Evolutionary conservation across 164 flowering plant species (phyloP).

Genomic region (Tetrastigma voinierianum): DNA sequence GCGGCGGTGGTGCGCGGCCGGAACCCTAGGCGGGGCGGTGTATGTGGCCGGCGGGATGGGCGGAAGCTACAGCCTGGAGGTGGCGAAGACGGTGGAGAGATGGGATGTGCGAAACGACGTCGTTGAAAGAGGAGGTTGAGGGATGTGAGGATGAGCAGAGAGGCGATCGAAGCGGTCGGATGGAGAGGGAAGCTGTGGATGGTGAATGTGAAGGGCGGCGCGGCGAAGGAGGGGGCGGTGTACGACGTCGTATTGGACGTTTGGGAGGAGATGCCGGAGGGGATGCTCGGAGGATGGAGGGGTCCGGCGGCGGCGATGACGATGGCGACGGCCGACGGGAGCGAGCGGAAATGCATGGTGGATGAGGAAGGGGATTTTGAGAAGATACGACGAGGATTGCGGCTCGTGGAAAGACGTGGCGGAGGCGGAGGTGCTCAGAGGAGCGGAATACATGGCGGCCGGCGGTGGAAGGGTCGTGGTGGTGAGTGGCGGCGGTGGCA

Average conservation of each 20-base stretch:
- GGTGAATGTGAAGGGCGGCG: too few relatives aligned
- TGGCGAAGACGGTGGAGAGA: slow-evolving; percentile 59
- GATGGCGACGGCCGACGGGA: slow-evolving; percentile 76
- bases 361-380: slow-evolving; percentile 56
- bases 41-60: slow-evolving; percentile 77
- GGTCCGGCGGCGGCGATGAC: slow-evolving; percentile 73
- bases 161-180: slow-evolving; percentile 67
- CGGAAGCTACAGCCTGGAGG: slow-evolving; percentile 33
- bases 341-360: slow-evolving; percentile 62
- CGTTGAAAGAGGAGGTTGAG: slow-evolving; percentile 23
- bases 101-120: slow-evolving; percentile 31
- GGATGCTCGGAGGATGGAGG: slow-evolving; percentile 50
- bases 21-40: slow-evolving; percentile 31
- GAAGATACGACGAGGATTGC: slow-evolving; percentile 31
- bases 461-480: too few relatives aligned
- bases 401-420: slow-evolving; percentile 58
- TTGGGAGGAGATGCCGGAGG: too few relatives aligned
- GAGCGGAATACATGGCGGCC: too few relatives aligned
- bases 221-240: too few relatives aligned
- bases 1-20: slow-evolving; percentile 91
- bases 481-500: slow-evolving; percentile 23
- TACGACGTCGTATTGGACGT: too few relatives aligned
- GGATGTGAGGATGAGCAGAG: slow-evolving; percentile 62
- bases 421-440: slow-evolving; percentile 30
- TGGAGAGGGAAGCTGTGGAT: too few relatives aligned